Evolutionary conservation across 192 early-diverging fungal genomes (phyloP).

Genomic region (Linnemannia hyalina): DNA sequence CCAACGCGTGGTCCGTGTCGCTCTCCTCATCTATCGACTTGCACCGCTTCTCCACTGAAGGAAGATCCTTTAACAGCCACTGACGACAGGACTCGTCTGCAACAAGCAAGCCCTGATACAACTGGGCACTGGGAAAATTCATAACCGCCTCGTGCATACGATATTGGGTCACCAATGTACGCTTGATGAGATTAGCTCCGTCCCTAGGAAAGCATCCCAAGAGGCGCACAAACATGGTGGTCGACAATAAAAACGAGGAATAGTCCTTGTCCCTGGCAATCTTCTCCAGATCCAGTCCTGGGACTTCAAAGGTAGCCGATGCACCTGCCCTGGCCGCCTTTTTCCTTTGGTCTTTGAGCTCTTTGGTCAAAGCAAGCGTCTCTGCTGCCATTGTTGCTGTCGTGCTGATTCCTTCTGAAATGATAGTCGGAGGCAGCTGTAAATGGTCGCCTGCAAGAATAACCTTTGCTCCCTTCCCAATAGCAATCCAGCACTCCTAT

Average conservation of each 20-base stretch:
- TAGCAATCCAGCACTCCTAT: constrained; percentile 92
- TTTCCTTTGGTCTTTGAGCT: constrained; percentile 31
- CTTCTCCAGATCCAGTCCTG: constrained; percentile 27
- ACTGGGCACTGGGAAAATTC: constrained; percentile 73
- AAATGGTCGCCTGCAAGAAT: constrained; percentile 92
- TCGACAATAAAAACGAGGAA: constrained; percentile 52
- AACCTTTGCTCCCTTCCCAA: constrained; percentile 76
- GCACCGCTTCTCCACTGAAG: constrained; percentile 55
- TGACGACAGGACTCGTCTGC: constrained; percentile 73
- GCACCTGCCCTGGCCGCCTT: constrained; percentile 23
- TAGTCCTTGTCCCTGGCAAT: constrained; percentile 46
- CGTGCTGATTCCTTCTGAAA: constrained; percentile 61
- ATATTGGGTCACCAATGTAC: constrained; percentile 87
- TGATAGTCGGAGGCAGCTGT: constrained; percentile 91
- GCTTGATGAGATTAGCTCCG: constrained; percentile 66
- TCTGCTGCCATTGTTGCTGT: constrained; percentile 26
- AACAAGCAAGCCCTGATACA: constrained; percentile 79
- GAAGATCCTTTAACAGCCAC: constrained; percentile 76
- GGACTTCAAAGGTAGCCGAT: constrained; percentile 47
- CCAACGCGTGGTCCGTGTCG: constrained; percentile 67
- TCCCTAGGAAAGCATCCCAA: constrained; percentile 62
- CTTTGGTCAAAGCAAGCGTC: constrained; percentile 30
- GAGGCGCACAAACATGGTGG: constrained; percentile 88
- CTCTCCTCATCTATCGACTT: constrained; percentile 58
- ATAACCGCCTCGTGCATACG: constrained; percentile 90